These are phyloP conservation scores for Nemania bipapillata DNA, from an alignment of 2,329 filamentous ascomycete species.

Conservation along the genomic window DNA sequence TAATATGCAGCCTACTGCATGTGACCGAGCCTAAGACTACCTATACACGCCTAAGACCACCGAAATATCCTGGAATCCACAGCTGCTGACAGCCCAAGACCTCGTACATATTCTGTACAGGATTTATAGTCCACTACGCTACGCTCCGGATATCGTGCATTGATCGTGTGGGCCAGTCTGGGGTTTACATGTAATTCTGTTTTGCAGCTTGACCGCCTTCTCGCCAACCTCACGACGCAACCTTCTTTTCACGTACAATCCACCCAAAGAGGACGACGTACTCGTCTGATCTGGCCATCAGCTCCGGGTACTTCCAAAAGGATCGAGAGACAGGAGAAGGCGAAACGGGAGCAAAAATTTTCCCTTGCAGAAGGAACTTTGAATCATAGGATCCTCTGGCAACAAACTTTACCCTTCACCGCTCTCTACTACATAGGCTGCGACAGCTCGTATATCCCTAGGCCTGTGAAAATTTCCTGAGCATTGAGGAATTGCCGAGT, in stretches of 20 bases:
- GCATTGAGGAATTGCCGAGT: slow-evolving; percentile 19
- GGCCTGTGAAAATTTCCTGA: slow-evolving; percentile 15
- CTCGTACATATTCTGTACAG: slow-evolving; percentile 5
- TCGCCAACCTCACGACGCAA: slow-evolving; percentile 44
- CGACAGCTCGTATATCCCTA: slow-evolving; percentile 15
- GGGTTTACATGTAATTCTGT: slow-evolving; percentile 33
- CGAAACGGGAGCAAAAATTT: slow-evolving; percentile 5
- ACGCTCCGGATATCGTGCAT: slow-evolving; percentile 39
- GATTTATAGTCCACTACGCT: slow-evolving; percentile 8
- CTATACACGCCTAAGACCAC: slow-evolving; percentile 12
- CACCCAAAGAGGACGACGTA: slow-evolving; percentile 23
- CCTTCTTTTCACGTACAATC: slow-evolving; percentile 38
- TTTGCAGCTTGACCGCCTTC: slow-evolving; percentile 51
- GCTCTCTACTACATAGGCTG: slow-evolving; percentile 22
- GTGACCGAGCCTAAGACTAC: slow-evolving; percentile 29
- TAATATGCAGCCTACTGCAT: slow-evolving; percentile 31
- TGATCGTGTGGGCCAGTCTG: slow-evolving; percentile 38
- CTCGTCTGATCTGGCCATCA: slow-evolving; percentile 24
- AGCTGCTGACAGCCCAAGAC: slow-evolving; percentile 29
- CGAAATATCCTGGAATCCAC: slow-evolving; percentile 24
- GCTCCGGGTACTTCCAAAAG: slow-evolving; percentile 24
- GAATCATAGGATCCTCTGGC: slow-evolving; percentile 1
- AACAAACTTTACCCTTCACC: slow-evolving; percentile 28
- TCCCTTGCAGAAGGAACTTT: slow-evolving; percentile 9
- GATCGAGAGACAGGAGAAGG: background rate